Conservation (phyloP, 805 yeast species). For the Naumovozyma baii region DNA sequence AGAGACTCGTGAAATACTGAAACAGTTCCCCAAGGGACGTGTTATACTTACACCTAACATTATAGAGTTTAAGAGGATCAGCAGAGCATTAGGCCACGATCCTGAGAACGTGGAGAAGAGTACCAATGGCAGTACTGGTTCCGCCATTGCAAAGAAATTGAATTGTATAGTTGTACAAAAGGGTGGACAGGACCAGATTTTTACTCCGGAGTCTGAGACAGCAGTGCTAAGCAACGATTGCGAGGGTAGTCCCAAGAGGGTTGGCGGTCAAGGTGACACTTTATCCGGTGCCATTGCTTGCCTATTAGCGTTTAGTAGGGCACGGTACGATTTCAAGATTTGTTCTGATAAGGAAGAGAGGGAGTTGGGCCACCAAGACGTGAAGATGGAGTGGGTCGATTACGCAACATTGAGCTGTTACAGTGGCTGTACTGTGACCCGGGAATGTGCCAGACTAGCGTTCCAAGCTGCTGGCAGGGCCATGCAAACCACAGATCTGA, state of each 20-base stretch:
- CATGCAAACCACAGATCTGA: conserved; percentile 79
- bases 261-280: conserved; percentile 97
- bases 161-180: conserved; percentile 44
- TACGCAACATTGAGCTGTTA: conserved; percentile 47
- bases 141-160: conserved; percentile 16
- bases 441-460: conserved; percentile 57
- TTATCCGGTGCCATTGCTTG: conserved; percentile 80
- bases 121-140: conserved; percentile 22
- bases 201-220: conserved; percentile 38
- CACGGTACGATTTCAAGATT: conserved; percentile 44
- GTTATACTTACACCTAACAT: conserved; percentile 85
- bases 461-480: conserved; percentile 58
- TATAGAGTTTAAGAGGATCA: conserved; percentile 67
- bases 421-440: conserved; percentile 61
- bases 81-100: conserved; percentile 33
- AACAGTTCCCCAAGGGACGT: conserved; percentile 41
- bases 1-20: conserved; percentile 28
- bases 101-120: conserved; percentile 21
- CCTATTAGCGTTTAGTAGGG: conserved; percentile 67
- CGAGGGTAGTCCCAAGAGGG: conserved; percentile 66
- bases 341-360: conserved; percentile 42
- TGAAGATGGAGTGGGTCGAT: conserved; percentile 26
- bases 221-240: conserved; percentile 34
- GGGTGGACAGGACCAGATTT: conserved; percentile 54
- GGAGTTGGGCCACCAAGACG: background rate